Base-by-base conservation (phyloP, 345 rosid genomes). In the Eucalyptus pauciflora region DNA sequence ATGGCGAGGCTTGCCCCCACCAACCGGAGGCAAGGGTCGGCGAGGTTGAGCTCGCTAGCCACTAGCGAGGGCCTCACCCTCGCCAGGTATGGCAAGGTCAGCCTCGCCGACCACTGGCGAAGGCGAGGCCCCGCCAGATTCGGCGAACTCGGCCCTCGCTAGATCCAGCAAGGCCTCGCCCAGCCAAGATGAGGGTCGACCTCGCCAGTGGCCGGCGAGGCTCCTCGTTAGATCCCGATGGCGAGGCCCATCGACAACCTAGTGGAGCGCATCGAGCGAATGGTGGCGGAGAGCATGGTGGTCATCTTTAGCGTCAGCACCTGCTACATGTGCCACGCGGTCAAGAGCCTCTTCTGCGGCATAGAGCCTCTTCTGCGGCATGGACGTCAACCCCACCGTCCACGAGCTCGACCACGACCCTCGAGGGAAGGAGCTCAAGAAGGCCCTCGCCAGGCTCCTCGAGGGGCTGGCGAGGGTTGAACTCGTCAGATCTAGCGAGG, bases 301-400 rank as follows among this genome's bases (percentile, higher is more conserved):
- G 99, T 97, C 89, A 94, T 97, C 50, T 96, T 97, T 91, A 96
- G 99, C 93, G 91, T 94, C 14, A 96, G 99, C 93, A 94, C 92
- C 1, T 96, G 99, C 93, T 96, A 98, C 95, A 97, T 96, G 99
- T 97, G 99, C 92, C 99, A 96, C 90, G 97, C 96, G 88, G 93
- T 94, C 27, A 97, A 97, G 92, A 92, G 97, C 86, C 95, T 97
- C 24, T 96, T 97, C 90, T 92, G 96, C 48, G 97, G 98, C 7
- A 94, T 96, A 97, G 92, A 92, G 97, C 86, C 95, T 97, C 24
- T 96, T 97, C 90, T 92, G 96, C 48, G 97, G 98, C 7, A 94
- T 96, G 98, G 99, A 99, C 1, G 99, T 96, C n/a, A 94, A 94
- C 92, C 99, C 99, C 4, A 93, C 98, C 2, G 98, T 97, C 58